Evolutionary conservation across 805 yeast species (phyloP), one percentile per base, ranked within the genome.

Genomic region (Nakazawaea molendinolei): DNA sequence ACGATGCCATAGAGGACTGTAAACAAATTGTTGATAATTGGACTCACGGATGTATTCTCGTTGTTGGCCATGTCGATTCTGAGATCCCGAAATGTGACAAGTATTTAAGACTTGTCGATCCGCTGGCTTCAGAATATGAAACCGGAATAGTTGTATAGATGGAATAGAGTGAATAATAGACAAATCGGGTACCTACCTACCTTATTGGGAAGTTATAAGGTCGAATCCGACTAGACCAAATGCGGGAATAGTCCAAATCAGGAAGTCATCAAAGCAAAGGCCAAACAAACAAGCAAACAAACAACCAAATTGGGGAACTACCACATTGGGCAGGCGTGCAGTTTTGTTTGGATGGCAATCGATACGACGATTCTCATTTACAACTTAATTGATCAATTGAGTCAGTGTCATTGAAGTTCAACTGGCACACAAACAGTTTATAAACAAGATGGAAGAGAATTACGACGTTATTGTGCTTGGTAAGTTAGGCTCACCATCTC

Each of bases 391-490:
- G n/a, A n/a, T n/a, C n/a, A n/a, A n/a, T n/a, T n/a, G n/a, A n/a
- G n/a, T n/a, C n/a, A n/a, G n/a, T n/a, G n/a, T n/a, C 14, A 10
- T 25, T n/a, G 14, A 25, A 25, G 28, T 14, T 25, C 8, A n/a
- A 9, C 9, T 10, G n/a, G n/a, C 14, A 25, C 16, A 18, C 28
- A 19, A 31, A 15, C 23, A 28, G 23, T 7, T 19, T 20, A 30
- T 5, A 13, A 5, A 31, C 19, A 48, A 26, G 34, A 86, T 92
- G 95, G 97, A 92, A 63, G 96, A 89, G 61, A 76, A 85, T 46
- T 92, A 89, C 76, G 98, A 92, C 67, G 96, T 90, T 43, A 90
- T 92, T 49, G 97, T 90, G 19, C 71, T 90, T 42, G 98, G 97
- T 53, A 70, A 19, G 69, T 53, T 16, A 20, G 16, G 25, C 15